Evolutionary conservation across 2,329 filamentous ascomycete genomes (phyloP).

Genomic region (Aspergillus ochraceoroseus): DNA sequence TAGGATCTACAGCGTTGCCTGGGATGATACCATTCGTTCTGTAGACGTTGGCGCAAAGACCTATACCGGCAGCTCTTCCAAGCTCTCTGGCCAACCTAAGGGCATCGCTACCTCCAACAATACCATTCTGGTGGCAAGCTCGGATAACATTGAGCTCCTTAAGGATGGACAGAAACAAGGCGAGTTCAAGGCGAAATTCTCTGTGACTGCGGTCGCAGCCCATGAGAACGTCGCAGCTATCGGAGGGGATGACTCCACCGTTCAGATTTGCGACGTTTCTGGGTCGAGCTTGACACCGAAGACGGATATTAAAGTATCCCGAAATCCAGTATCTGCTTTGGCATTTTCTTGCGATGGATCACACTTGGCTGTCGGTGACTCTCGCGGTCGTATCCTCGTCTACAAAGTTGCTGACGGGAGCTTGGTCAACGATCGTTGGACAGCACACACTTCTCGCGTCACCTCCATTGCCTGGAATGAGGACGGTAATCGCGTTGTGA

Average conservation of each 20-base stretch:
- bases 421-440: constrained; percentile 75
- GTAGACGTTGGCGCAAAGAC: constrained; percentile 69
- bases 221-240: constrained; percentile 65
- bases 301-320: constrained; percentile 62
- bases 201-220: constrained; percentile 68
- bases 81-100: constrained; percentile 75
- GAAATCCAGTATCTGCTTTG: constrained; percentile 69
- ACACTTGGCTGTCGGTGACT: constrained; percentile 74
- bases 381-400: constrained; percentile 79
- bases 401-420: constrained; percentile 65
- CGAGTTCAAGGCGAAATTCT: constrained; percentile 57
- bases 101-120: constrained; percentile 56
- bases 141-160: constrained; percentile 56
- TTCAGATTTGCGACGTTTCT: constrained; percentile 67
- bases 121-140: constrained; percentile 55
- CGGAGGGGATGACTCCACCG: constrained; percentile 66
- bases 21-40: constrained; percentile 85
- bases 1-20: constrained; percentile 78
- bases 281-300: constrained; percentile 51
- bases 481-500: constrained; percentile 70
- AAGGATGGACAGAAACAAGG: constrained; percentile 57
- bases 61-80: constrained; percentile 64
- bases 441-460: constrained; percentile 64
- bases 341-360: constrained; percentile 75
- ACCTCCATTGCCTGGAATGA: constrained; percentile 72